Conservation (phyloP, 2,329 filamentous ascomycete species). For the Fusarium nodosum region DNA sequence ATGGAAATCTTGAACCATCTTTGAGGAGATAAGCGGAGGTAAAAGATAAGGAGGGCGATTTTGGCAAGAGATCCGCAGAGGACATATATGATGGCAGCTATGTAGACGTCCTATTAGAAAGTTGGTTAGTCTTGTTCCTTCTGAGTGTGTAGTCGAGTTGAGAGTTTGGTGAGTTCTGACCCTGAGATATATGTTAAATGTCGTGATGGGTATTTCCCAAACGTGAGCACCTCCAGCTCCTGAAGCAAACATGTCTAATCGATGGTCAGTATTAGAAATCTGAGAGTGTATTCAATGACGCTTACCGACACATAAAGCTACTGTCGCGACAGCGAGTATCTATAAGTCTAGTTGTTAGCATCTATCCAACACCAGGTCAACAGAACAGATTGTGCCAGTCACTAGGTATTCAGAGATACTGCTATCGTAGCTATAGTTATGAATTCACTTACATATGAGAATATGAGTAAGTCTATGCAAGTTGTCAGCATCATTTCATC, state of each 20-base stretch:
- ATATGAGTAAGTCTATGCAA: slow-evolving; percentile 32
- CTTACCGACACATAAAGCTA: slow-evolving; percentile 43
- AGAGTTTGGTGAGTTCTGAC: slow-evolving; percentile 15
- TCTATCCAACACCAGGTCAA: background rate
- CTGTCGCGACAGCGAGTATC: slow-evolving; percentile 38
- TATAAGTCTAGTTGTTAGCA: slow-evolving; percentile 17
- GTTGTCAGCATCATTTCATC: slow-evolving; percentile 14
- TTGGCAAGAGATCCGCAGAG: slow-evolving; percentile 55
- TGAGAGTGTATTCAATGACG: background rate
- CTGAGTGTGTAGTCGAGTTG: accelerated
- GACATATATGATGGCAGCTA: slow-evolving; percentile 52
- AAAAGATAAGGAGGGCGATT: slow-evolving; percentile 57
- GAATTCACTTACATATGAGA: slow-evolving; percentile 34
- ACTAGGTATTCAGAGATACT: background rate
- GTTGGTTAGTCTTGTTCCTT: background rate
- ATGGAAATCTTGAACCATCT: slow-evolving; percentile 52
- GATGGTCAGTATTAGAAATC: background rate
- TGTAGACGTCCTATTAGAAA: slow-evolving; percentile 45
- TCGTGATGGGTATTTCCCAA: slow-evolving; percentile 51
- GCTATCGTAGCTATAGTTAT: background rate
- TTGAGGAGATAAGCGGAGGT: slow-evolving; percentile 55
- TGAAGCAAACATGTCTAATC: slow-evolving; percentile 49
- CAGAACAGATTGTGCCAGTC: background rate
- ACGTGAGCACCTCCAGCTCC: slow-evolving; percentile 49
- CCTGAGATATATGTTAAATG: slow-evolving; percentile 48